Conservation (phyloP, 441 rosid species). For the Arabidopsis hybrid region DNA sequence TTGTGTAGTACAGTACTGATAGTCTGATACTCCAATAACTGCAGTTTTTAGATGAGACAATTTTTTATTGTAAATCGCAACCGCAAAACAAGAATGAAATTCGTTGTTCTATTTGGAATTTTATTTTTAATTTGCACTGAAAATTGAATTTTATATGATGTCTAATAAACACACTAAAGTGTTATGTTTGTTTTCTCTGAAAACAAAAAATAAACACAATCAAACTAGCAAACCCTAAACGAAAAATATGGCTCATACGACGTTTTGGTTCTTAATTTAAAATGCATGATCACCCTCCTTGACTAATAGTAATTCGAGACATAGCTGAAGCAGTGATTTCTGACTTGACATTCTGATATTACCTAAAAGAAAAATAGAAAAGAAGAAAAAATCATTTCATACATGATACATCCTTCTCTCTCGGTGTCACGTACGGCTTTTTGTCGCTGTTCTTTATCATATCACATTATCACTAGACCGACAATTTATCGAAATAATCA, state of each 20-base stretch:
- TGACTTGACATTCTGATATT: too few relatives aligned
- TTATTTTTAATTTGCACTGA: not conserved
- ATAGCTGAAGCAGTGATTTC: too few relatives aligned
- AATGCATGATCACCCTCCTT: slow-evolving; percentile 14
- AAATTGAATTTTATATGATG: not conserved
- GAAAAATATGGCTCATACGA: not conserved
- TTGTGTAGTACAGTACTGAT: too few relatives aligned
- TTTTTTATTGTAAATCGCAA: not conserved
- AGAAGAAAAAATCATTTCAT: not conserved
- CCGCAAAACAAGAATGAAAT: slow-evolving; percentile 1
- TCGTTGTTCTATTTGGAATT: not conserved
- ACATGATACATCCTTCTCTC: slow-evolving; percentile 5
- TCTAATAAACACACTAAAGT: not conserved
- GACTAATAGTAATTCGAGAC: too few relatives aligned
- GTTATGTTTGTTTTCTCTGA: not conserved
- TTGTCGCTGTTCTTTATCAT: slow-evolving; percentile 12
- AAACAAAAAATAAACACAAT: not conserved
- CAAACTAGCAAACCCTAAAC: not conserved
- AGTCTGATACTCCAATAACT: too few relatives aligned
- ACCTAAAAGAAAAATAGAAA: too few relatives aligned
- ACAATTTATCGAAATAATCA: slow-evolving; percentile 7
- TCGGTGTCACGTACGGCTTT: not conserved
- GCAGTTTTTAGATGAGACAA: not conserved
- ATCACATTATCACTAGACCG: not conserved
- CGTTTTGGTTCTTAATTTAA: slow-evolving; percentile 16